A percentile compares a stretch with the other conserved stretches of the same genome.
Evolutionary conservation across 768 basidiomycete species (phyloP).

Genomic region (Cystofilobasidium ferigula): DNA sequence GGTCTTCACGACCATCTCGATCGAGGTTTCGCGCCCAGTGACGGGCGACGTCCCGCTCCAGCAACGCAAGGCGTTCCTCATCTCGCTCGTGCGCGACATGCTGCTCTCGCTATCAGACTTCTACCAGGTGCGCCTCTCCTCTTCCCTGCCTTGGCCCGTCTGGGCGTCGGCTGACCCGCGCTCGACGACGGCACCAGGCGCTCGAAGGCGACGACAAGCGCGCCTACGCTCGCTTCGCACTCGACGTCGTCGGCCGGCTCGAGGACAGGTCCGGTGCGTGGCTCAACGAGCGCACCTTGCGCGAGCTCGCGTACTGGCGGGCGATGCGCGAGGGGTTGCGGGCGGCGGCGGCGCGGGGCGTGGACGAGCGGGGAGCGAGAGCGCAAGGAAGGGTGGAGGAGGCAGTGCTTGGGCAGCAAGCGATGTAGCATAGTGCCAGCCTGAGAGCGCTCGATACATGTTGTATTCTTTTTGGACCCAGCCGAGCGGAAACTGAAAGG

Average conservation of each 20-base stretch:
- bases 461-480: no score
- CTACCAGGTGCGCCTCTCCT: background rate
- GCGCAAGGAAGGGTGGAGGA: no score
- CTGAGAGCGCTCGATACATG: no score
- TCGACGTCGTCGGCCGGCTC: constrained; percentile 1
- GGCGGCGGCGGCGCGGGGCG: background rate
- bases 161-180: background rate
- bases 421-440: no score
- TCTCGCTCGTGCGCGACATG: constrained; percentile 18
- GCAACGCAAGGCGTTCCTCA: constrained; percentile 14
- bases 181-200: background rate
- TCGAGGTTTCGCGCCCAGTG: constrained; percentile 10
- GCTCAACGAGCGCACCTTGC: background rate
- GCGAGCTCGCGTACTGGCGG: constrained; percentile 1
- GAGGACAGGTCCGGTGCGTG: background rate
- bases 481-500: no score
- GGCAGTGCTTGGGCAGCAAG: no score
- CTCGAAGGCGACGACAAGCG: background rate
- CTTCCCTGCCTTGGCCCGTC: background rate
- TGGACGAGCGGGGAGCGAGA: no score
- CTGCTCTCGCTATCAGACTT: constrained; percentile 12
- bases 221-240: background rate
- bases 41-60: constrained; percentile 4
- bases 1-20: constrained; percentile 42
- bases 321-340: background rate